A percentile compares a stretch with the other conserved stretches of the same genome.
These are phyloP conservation scores for Chamaecyparis obtusa DNA, from an alignment of 75 land plant species.

Conservation along the genomic window DNA sequence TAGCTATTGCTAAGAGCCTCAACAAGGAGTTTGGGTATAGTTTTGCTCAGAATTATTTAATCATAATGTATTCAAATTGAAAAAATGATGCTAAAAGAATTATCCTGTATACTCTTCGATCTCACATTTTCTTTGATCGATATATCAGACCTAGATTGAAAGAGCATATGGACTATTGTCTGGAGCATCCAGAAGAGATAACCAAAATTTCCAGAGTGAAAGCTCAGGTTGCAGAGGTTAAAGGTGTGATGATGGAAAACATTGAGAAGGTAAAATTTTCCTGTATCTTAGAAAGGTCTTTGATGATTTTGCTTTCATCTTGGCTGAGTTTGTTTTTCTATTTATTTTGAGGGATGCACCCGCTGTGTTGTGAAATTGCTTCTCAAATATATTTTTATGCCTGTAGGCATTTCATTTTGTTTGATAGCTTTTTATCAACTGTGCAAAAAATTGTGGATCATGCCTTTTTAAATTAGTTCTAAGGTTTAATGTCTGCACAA, in stretches of 20 bases:
- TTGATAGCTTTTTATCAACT: not conserved
- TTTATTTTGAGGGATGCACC: not conserved
- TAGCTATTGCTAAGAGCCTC: constrained; percentile 51
- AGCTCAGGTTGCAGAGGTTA: constrained; percentile 76
- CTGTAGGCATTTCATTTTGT: not conserved
- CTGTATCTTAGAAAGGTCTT: not conserved
- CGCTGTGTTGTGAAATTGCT: not conserved
- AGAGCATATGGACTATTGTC: constrained; percentile 77
- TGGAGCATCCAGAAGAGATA: constrained; percentile 75
- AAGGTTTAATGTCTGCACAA: not conserved
- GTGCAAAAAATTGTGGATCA: not conserved
- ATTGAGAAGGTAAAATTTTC: constrained; percentile 61
- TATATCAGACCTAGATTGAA: constrained; percentile 61
- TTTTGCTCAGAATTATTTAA: not conserved
- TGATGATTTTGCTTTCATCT: not conserved
- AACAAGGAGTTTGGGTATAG: constrained; percentile 58
- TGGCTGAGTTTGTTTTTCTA: not conserved
- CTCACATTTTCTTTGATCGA: not conserved
- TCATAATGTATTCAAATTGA: not conserved
- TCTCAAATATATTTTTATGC: not conserved
- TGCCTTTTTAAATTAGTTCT: not conserved
- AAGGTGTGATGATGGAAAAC: constrained; percentile 86
- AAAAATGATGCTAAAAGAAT: not conserved
- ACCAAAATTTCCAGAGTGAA: constrained; percentile 73
- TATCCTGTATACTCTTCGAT: not conserved